Base-by-base conservation (phyloP, 2,329 filamentous ascomycete species). In the Exophiala spinifera region DNA sequence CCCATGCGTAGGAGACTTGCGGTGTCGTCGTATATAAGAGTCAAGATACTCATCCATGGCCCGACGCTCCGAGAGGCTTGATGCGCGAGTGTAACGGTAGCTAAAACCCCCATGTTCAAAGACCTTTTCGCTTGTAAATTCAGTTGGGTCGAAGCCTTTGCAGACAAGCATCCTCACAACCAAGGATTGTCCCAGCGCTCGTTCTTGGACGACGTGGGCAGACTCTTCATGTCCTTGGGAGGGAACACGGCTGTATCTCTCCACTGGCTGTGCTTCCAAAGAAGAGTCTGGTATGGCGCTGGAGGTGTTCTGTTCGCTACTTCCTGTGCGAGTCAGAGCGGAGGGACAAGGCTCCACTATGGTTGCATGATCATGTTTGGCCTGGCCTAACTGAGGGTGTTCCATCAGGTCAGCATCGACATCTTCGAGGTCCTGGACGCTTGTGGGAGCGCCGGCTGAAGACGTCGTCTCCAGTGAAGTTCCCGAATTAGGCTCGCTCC, bases 61-160 rank as follows among this genome's bases (percentile, higher is more conserved):
- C 8, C 25, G 37, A 20, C 62, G 56, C 49, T 64, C 44, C 5
- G 55, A 48, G 13, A 64, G 13, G 21, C 56, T 61, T 13, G 62
- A 62, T 4, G 46, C 17, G 11, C 15, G 42, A 4, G 60, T 42
- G 43, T 59, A 61, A 19, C 61, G 60, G 43, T 56, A 64, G 11
- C 31, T 44, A 51, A 64, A 64, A 10, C 62, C 62, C 36, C 51
- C 48, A 19, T 55, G 40, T n/a, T 31, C 33, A 39, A 53, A 53
- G n/a, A 63, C 25, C n/a, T 44, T 49, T 5, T 50, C 47, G 44
- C 52, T 45, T 17, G 55, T 55, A 14, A 58, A 49, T 7, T 57
- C 50, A 3, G 40, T 39, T 10, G 51, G 59, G 33, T 54, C 40
- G 46, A 48, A 59, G 8, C 13, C 23, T n/a, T 43, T 34, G 4